Base-by-base conservation (phyloP, 495 filamentous ascomycete species). In the Xylaria intraflava region DNA sequence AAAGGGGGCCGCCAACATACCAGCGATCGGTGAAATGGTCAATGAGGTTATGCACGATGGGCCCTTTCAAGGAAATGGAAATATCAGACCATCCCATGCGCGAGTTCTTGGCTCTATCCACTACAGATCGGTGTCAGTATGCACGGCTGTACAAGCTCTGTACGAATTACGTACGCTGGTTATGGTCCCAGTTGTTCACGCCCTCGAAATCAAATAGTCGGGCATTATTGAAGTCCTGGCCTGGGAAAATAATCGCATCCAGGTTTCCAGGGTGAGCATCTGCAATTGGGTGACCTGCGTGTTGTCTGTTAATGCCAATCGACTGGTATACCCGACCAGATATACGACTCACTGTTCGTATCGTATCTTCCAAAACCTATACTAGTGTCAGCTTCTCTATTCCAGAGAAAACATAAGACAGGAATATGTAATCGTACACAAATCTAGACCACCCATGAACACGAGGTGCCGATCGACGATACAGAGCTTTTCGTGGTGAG, bases 41-140 rank as follows among this genome's bases (percentile, higher is more conserved):
- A 17, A 81, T 76, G 16, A 97, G 72, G 62, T 89, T 92, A 48
- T 87, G 76, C 0, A 94, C 84, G 10, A 86, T 85, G 0, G 86
- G 86, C 0, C 92, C 92, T n/a, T 76, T 78, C 23, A 97, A 60
- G 51, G 85, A 89, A 27, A 97, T 72, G 26, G 87, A 86, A 50
- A 97, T 78, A 70, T 97, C 92, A 22, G 88, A 85, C 90, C 90
- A 96, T 9, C 92, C 92, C 89, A 97, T 96, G 46, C 92, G 81
- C 9, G 88, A 87, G 68, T 72, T 87, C 57, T 80, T 80, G 41
- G 82, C 86, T 17, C 92, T 81, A 57, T 91, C 84, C 17, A 97
- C 73, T 78, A 36, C 26, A 2, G 2, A 14, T 26, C 2, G 8
- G 17, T 50, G 57, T 72, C 43, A 72, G 64, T 27, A 24, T 10